Conservation (phyloP, 2,329 filamentous ascomycete genomes). For the Salinomyces thailandicus region DNA sequence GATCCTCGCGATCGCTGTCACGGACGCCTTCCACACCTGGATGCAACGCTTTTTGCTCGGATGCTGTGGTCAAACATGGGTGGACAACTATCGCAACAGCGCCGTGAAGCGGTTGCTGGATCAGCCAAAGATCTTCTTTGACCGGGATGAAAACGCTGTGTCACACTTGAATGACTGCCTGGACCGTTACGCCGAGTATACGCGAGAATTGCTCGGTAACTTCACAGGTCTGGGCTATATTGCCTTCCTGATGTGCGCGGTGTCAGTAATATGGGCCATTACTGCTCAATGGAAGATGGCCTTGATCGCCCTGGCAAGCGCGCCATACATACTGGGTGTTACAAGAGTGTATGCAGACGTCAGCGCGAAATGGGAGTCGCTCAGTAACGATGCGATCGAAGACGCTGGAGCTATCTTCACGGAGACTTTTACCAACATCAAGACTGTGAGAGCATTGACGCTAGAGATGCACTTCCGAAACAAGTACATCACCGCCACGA, state of each 20-base stretch:
- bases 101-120: slow-evolving; percentile 60
- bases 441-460: slow-evolving; percentile 63
- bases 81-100: slow-evolving; percentile 57
- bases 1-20: slow-evolving; percentile 56
- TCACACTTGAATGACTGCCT: slow-evolving; percentile 58
- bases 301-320: slow-evolving; percentile 59
- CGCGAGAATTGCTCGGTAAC: slow-evolving; percentile 68
- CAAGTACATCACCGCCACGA: slow-evolving; percentile 49
- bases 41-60: slow-evolving; percentile 63
- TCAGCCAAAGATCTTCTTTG: slow-evolving; percentile 73
- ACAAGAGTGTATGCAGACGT: slow-evolving; percentile 55
- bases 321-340: slow-evolving; percentile 56
- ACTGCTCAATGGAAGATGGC: slow-evolving; percentile 69
- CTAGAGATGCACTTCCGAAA: slow-evolving; percentile 60
- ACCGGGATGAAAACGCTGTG: slow-evolving; percentile 54
- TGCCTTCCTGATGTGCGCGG: slow-evolving; percentile 53
- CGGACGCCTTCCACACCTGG: slow-evolving; percentile 57
- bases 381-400: slow-evolving; percentile 54
- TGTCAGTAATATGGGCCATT: slow-evolving; percentile 67
- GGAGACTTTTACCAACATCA: slow-evolving; percentile 70
- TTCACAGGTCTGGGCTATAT: slow-evolving; percentile 63
- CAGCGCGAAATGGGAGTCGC: slow-evolving; percentile 61
- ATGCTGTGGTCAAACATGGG: slow-evolving; percentile 62
- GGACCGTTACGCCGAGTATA: slow-evolving; percentile 76
- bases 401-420: slow-evolving; percentile 52